These are phyloP conservation scores for Phytophthora pluvialis DNA, from an alignment of 352 stramenopile genomes.

Conservation along the genomic window DNA sequence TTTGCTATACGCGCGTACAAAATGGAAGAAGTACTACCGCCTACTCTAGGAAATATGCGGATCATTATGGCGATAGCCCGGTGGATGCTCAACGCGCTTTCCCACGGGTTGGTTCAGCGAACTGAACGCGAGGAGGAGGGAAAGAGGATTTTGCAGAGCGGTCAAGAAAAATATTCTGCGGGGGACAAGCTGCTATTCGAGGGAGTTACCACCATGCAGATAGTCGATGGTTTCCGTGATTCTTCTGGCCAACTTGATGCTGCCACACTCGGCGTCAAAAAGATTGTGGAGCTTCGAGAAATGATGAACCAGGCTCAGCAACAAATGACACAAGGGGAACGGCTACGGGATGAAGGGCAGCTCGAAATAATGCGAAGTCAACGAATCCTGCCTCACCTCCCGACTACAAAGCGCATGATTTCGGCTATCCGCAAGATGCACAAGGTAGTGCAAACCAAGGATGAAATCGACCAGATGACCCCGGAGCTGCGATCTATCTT, in stretches of 20 bases:
- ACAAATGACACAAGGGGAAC: slow-evolving; percentile 41
- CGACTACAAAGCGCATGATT: slow-evolving; percentile 65
- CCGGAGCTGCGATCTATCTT: slow-evolving; percentile 53
- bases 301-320: slow-evolving; percentile 56
- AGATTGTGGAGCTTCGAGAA: slow-evolving; percentile 57
- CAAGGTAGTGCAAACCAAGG: slow-evolving; percentile 71
- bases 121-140: slow-evolving; percentile 72
- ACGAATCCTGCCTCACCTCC: slow-evolving; percentile 59
- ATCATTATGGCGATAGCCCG: slow-evolving; percentile 67
- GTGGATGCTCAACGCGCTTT: slow-evolving; percentile 73
- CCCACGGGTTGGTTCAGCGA: slow-evolving; percentile 70
- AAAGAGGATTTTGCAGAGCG: slow-evolving; percentile 62
- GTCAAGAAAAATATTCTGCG: slow-evolving; percentile 56
- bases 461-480: slow-evolving; percentile 75
- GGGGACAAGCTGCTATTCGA: slow-evolving; percentile 62
- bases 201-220: slow-evolving; percentile 40
- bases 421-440: slow-evolving; percentile 58
- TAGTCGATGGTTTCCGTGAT: slow-evolving; percentile 57
- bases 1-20: slow-evolving; percentile 64
- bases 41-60: slow-evolving; percentile 40
- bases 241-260: slow-evolving; percentile 58
- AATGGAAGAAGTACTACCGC: slow-evolving; percentile 35
- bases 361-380: slow-evolving; percentile 47
- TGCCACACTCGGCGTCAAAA: slow-evolving; percentile 60
- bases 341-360: slow-evolving; percentile 49